Evolutionary conservation across 805 yeast genomes (phyloP).

Genomic region (Teunomyces atbi): DNA sequence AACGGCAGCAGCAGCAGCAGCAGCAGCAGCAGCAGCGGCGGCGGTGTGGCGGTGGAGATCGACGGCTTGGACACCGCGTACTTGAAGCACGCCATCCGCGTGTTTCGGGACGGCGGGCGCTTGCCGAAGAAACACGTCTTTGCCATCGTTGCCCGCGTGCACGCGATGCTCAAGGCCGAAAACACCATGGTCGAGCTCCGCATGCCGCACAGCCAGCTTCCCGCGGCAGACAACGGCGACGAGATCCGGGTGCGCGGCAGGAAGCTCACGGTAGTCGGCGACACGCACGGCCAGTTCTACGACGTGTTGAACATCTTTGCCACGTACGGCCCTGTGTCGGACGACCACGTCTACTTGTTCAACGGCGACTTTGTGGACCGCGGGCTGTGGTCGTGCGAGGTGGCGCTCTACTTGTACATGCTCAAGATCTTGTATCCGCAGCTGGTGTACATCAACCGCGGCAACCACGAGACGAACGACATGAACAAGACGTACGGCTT

Average conservation of each 20-base stretch:
- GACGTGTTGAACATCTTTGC: conserved; percentile 82
- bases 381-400: conserved; percentile 98
- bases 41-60: conserved; percentile 29
- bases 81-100: conserved; percentile 60
- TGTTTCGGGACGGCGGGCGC: conserved; percentile 71
- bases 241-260: conserved; percentile 30
- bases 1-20: conserved; percentile 13
- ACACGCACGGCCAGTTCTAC: conserved; percentile 95
- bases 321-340: conserved; percentile 67
- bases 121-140: conserved; percentile 81
- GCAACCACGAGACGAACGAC: conserved; percentile 94
- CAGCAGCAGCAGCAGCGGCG: conserved; percentile 8
- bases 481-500: conserved; percentile 98
- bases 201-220: conserved; percentile 32
- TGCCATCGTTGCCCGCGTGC: conserved; percentile 74
- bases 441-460: conserved; percentile 76
- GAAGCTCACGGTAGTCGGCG: conserved; percentile 87
- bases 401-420: conserved; percentile 75
- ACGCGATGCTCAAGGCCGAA: conserved; percentile 62
- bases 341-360: conserved; percentile 73
- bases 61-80: conserved; percentile 50
- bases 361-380: conserved; percentile 98
- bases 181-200: conserved; percentile 73
- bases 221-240: conserved; percentile 12
- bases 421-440: conserved; percentile 76